Evolutionary conservation across 768 basidiomycete species (phyloP).

Genomic region (Suillus fuscotomentosus): DNA sequence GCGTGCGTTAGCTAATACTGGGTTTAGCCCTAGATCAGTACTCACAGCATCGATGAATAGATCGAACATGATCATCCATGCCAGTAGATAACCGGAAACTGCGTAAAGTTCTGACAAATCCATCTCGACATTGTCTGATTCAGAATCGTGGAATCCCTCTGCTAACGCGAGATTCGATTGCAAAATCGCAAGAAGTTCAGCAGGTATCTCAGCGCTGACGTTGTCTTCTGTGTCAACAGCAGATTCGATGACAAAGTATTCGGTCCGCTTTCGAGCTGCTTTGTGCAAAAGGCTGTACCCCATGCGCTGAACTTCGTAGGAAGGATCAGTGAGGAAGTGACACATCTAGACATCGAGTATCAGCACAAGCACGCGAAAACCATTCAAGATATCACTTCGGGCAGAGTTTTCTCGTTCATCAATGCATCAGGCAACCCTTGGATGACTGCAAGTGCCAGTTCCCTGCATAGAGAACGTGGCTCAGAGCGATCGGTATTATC

Average conservation of each 20-base stretch:
- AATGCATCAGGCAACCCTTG: conserved; percentile 63
- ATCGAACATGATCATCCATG: conserved; percentile 90
- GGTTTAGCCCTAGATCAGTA: conserved; percentile 9
- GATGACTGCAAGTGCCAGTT: conserved; percentile 66
- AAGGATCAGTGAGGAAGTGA: conserved; percentile 68
- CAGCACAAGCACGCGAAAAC: background rate
- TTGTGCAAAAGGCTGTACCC: conserved; percentile 70
- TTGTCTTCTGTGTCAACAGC: conserved; percentile 69
- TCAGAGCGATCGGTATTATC: conserved; percentile 31
- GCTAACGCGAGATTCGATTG: conserved; percentile 43
- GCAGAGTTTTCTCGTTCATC: conserved; percentile 60
- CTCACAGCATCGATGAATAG: conserved; percentile 81
- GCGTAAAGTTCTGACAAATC: conserved; percentile 27
- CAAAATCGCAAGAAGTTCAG: conserved; percentile 64
- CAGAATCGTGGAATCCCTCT: conserved; percentile 35
- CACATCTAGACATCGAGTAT: conserved; percentile 56
- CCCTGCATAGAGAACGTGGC: conserved; percentile 67
- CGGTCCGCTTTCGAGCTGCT: conserved; percentile 74
- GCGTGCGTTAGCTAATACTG: conserved; percentile 2
- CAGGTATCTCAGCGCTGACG: conserved; percentile 57
- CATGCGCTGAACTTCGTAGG: conserved; percentile 68
- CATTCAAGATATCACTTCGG: conserved; percentile 44
- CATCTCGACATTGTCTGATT: conserved; percentile 35
- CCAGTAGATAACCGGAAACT: conserved; percentile 69
- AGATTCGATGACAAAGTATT: conserved; percentile 83